Percentiles rank a stretch among this genome's conserved stretches.
Conservation (phyloP, 2,329 filamentous ascomycete genomes). For the Verticillium tricorpus region DNA sequence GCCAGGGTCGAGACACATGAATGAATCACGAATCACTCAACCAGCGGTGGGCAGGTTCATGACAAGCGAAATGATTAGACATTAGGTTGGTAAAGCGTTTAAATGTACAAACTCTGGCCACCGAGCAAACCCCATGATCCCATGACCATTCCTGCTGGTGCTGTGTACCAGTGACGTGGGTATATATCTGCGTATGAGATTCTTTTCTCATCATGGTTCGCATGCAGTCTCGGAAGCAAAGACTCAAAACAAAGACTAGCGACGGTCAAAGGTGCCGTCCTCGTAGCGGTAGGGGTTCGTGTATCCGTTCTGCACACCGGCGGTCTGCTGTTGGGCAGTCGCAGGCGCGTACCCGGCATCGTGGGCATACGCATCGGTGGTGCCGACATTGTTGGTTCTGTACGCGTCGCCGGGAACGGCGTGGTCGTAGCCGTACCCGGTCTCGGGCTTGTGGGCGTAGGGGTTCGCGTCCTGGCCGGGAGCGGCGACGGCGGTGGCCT, state of each 20-base stretch:
- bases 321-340: not conserved
- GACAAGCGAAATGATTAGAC: slow-evolving; percentile 1
- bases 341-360: not conserved
- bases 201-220: not conserved
- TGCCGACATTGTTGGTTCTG: not conserved
- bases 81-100: not conserved
- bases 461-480: slow-evolving; percentile 7
- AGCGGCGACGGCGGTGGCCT: slow-evolving; percentile 28
- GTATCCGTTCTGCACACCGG: not conserved
- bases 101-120: slow-evolving; percentile 1
- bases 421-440: slow-evolving; percentile 2
- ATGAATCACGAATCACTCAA: not conserved
- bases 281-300: slow-evolving; percentile 24
- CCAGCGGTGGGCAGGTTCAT: not conserved
- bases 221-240: not conserved
- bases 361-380: not conserved
- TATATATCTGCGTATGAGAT: not conserved
- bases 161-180: not conserved
- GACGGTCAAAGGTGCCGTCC: slow-evolving; percentile 30
- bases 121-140: not conserved
- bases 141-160: not conserved
- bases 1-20: not conserved
- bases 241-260: not conserved
- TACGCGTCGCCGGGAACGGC: not conserved
- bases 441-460: slow-evolving; percentile 15